Evolutionary conservation across 2,329 filamentous ascomycete genomes (phyloP).

Genomic region (Penicillium crustosum): DNA sequence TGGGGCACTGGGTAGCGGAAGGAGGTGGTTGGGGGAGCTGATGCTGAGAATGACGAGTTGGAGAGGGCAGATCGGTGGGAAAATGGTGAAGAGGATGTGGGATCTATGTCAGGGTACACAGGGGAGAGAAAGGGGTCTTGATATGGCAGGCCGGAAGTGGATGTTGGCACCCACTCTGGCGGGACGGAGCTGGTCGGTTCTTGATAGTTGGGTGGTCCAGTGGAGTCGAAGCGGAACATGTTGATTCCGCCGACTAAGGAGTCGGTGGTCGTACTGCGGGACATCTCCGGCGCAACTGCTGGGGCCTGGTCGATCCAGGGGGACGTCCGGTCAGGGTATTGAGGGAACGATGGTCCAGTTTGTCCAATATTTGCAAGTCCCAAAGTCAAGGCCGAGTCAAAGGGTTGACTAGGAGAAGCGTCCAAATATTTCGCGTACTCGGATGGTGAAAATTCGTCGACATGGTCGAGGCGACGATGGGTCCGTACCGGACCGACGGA

Average conservation of each 20-base stretch:
- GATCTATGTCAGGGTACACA: constrained; percentile 32
- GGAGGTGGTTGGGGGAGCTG: constrained; percentile 37
- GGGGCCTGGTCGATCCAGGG: constrained; percentile 29
- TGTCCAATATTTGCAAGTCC: constrained; percentile 19
- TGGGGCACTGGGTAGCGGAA: constrained; percentile 28
- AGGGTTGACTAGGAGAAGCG: constrained; percentile 27
- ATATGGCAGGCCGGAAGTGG: constrained; percentile 19
- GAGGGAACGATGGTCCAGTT: constrained; percentile 10
- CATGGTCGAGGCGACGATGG: constrained; percentile 34
- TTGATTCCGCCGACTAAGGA: constrained; percentile 44
- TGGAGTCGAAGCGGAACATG: constrained; percentile 48
- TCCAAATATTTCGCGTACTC: constrained; percentile 44
- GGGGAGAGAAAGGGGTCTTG: constrained; percentile 17
- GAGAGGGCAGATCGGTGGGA: constrained; percentile 25
- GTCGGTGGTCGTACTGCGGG: constrained; percentile 47
- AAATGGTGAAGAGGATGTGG: constrained; percentile 30
- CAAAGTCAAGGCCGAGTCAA: constrained; percentile 22
- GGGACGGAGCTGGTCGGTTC: constrained; percentile 24
- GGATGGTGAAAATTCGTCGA: constrained; percentile 44
- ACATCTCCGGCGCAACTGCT: constrained; percentile 43
- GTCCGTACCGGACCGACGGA: constrained; percentile 32
- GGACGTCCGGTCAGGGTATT: constrained; percentile 18
- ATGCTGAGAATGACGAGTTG: constrained; percentile 35
- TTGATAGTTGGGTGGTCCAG: constrained; percentile 29
- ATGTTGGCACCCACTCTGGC: constrained; percentile 26